Evolutionary conservation across 768 basidiomycete species (phyloP), one percentile per base, ranked within the genome.

Genomic region (Lentinula edodes): DNA sequence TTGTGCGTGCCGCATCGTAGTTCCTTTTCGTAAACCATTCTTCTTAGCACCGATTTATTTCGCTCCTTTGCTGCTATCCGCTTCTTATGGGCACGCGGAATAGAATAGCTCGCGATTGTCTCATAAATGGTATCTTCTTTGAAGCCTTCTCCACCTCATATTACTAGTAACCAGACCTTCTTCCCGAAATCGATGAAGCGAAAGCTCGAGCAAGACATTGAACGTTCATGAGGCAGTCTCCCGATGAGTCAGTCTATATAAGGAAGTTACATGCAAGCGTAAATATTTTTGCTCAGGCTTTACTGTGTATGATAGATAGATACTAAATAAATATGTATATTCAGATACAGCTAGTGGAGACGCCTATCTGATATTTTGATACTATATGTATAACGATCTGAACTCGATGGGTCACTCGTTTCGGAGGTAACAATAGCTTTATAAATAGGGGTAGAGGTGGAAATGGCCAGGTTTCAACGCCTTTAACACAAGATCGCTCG

Each of bases 151-250:
- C 51, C 28, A 20, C 32, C 51, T 52, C 32, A 32, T 52, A 6
- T 15, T 28, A 10, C 32, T 23, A 52, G 71, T 28, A 28, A 8
- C 13, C 16, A 18, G 62, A 61, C 5, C 81, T 73, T 12, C 28
- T 28, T 28, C 2, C 83, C 83, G 42, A 83, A 82, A 65, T 84
- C 83, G 58, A 84, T 81, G 62, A 83, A 55, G 23, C 82, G 76
- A 65, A 81, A 83, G 55, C 73, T 75, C 8, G 76, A 75, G 1
- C 61, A 43, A 6, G 61, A 16, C 35, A 63, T 6, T 12, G 72
- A 71, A 13, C 77, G 74, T 52, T 63, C 34, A 12, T n/a, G 20
- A 0, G 69, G 73, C 2, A 71, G 70, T n/a, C 64, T 62, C 7
- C 71, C 46, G 79, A 72, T 23, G 76, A 78, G 2, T 81, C 80